Conservation (phyloP, 441 rosid species). For the Gossypium lobatum region DNA sequence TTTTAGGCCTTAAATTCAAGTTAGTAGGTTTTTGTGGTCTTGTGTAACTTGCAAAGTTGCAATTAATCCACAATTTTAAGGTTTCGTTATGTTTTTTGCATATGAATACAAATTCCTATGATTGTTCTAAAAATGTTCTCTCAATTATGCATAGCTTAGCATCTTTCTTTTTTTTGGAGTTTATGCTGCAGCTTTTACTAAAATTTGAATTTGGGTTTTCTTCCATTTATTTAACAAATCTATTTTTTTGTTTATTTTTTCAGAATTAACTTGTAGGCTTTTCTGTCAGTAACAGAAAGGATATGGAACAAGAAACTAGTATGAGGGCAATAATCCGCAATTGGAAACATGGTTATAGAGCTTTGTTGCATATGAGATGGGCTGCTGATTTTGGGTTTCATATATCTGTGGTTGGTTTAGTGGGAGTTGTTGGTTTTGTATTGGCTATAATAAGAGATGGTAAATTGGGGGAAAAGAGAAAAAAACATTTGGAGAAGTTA, state of each 20-base stretch:
- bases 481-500: conserved; percentile 19
- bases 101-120: neutral
- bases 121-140: neutral
- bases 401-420: conserved; percentile 38
- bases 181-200: neutral
- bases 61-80: neutral
- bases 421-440: conserved; percentile 47
- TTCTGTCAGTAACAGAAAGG: conserved; percentile 3
- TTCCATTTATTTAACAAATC: neutral
- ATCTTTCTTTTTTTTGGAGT: neutral
- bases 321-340: conserved; percentile 10
- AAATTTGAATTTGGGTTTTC: neutral
- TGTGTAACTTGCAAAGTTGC: neutral
- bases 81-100: neutral
- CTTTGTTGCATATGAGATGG: conserved; percentile 28
- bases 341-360: conserved; percentile 23
- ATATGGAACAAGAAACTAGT: conserved; percentile 9
- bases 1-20: neutral
- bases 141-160: neutral
- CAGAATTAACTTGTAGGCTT: neutral
- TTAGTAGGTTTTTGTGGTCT: neutral
- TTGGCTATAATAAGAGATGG: conserved; percentile 39
- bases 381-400: conserved; percentile 35
- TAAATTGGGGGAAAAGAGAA: conserved; percentile 24
- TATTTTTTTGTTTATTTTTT: neutral